Percentiles rank a stretch among this genome's conserved stretches.
Conservation (phyloP, 495 filamentous ascomycete species). For the Penicillium cinerascens region DNA sequence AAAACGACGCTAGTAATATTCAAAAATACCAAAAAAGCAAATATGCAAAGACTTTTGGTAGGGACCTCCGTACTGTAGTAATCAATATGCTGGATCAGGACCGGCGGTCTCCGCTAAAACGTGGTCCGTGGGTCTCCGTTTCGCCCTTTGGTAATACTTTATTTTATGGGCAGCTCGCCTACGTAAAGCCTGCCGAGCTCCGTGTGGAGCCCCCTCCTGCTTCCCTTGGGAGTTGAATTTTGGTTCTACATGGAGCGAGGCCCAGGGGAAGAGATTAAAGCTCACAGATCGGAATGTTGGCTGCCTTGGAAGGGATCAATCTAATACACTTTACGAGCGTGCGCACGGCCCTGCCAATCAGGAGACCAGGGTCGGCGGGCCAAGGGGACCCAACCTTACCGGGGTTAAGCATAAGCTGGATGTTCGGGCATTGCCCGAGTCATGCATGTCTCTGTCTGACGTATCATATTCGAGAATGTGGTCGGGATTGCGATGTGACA, state of each 20-base stretch:
- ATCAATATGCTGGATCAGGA: background rate
- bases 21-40: too few species aligned
- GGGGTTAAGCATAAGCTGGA: constrained; percentile 46
- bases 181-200: constrained; percentile 1
- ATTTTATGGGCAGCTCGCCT: constrained; percentile 16
- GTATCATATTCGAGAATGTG: constrained; percentile 18
- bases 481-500: background rate
- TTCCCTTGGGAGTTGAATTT: too few species aligned
- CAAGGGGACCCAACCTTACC: constrained; percentile 41
- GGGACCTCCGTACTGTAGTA: too few species aligned
- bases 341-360: constrained; percentile 19
- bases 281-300: constrained; percentile 7
- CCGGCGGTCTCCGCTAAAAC: constrained; percentile 1
- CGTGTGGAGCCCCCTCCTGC: background rate
- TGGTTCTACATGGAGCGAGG: background rate
- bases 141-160: background rate
- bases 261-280: background rate
- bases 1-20: too few species aligned
- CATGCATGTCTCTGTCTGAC: constrained; percentile 25
- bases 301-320: constrained; percentile 9
- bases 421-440: constrained; percentile 26
- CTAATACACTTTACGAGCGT: constrained; percentile 19
- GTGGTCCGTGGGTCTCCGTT: constrained; percentile 18
- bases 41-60: too few species aligned
- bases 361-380: constrained; percentile 24